A percentile compares a stretch with the other conserved stretches of the same genome.
Conservation (phyloP, 2,329 filamentous ascomycete species). For the Colletotrichum musae region DNA sequence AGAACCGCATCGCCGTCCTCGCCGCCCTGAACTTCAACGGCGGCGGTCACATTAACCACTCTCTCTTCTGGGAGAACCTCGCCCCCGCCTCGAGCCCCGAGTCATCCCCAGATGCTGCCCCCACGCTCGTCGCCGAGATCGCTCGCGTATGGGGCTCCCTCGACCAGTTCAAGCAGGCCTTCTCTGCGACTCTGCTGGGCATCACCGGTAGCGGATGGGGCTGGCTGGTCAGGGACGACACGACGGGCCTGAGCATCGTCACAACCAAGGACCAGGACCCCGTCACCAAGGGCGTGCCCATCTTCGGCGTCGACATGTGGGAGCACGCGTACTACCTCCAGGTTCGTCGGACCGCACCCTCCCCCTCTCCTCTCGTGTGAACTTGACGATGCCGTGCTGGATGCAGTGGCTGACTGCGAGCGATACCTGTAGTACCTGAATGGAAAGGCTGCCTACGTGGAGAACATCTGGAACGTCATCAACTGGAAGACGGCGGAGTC, state of each 20-base stretch:
- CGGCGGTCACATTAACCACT: constrained; percentile 94
- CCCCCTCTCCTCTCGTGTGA: not conserved
- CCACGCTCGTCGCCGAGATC: constrained; percentile 74
- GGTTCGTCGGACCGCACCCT: constrained; percentile 55
- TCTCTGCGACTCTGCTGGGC: constrained; percentile 75
- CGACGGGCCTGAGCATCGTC: constrained; percentile 75
- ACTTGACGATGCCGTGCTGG: not conserved
- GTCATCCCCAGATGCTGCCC: constrained; percentile 69
- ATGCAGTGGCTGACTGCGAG: constrained; percentile 30
- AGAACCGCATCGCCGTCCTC: constrained; percentile 75
- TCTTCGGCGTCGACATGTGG: constrained; percentile 91
- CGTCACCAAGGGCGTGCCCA: constrained; percentile 73
- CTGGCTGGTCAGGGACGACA: constrained; percentile 81
- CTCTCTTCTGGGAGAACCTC: constrained; percentile 91
- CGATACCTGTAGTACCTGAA: constrained; percentile 76
- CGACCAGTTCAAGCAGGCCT: constrained; percentile 75
- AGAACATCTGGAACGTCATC: constrained; percentile 84
- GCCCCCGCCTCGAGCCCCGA: constrained; percentile 71
- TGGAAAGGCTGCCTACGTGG: constrained; percentile 80
- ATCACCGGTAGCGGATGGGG: constrained; percentile 92
- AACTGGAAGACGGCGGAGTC: constrained; percentile 82
- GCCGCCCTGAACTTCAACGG: constrained; percentile 87
- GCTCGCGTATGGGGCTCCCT: constrained; percentile 77
- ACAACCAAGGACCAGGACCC: constrained; percentile 92
- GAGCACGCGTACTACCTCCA: constrained; percentile 94